These are phyloP conservation scores for Dactylella cylindrospora DNA, from an alignment of 2,329 filamentous ascomycete genomes.

Conservation along the genomic window DNA sequence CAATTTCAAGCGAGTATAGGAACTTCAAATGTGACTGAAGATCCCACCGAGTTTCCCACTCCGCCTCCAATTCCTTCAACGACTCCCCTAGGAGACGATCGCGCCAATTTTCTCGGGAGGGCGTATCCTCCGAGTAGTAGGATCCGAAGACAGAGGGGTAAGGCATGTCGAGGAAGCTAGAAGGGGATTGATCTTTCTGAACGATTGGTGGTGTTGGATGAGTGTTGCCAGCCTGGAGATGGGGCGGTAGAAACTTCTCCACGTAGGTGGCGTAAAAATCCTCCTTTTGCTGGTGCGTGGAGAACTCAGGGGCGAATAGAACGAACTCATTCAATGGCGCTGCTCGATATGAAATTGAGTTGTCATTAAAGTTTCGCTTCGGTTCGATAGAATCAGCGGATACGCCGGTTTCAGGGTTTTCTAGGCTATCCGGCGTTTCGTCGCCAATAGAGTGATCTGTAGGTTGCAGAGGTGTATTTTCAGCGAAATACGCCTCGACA, in stretches of 20 bases:
- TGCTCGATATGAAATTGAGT: conserved; percentile 15
- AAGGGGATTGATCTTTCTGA: background rate
- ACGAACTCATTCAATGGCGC: conserved; percentile 26
- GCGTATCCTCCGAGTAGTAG: background rate
- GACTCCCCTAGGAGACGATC: too few species aligned
- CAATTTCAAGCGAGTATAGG: conserved; percentile 40
- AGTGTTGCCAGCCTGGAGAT: conserved; percentile 26
- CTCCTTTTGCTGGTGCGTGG: conserved; percentile 22
- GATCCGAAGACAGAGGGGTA: conserved; percentile 27
- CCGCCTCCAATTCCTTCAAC: conserved; percentile 20
- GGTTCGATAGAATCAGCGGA: too few species aligned
- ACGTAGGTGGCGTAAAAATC: conserved; percentile 33
- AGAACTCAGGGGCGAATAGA: conserved; percentile 24
- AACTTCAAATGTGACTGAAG: conserved; percentile 21
- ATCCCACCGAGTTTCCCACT: conserved; percentile 35
- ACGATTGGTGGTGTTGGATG: conserved; percentile 23
- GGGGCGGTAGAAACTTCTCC: conserved; percentile 37
- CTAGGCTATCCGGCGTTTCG: too few species aligned
- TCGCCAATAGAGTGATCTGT: too few species aligned
- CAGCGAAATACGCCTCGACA: too few species aligned
- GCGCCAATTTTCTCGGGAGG: background rate
- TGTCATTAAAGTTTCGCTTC: too few species aligned
- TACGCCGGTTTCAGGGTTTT: too few species aligned
- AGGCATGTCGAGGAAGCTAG: conserved; percentile 19
- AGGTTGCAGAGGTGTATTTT: too few species aligned